Percentiles rank a stretch among this genome's conserved stretches.
phyloP scores from a whole-genome alignment of 2,329 filamentous ascomycete genomes.

The Aspergillus texensis region DNA sequence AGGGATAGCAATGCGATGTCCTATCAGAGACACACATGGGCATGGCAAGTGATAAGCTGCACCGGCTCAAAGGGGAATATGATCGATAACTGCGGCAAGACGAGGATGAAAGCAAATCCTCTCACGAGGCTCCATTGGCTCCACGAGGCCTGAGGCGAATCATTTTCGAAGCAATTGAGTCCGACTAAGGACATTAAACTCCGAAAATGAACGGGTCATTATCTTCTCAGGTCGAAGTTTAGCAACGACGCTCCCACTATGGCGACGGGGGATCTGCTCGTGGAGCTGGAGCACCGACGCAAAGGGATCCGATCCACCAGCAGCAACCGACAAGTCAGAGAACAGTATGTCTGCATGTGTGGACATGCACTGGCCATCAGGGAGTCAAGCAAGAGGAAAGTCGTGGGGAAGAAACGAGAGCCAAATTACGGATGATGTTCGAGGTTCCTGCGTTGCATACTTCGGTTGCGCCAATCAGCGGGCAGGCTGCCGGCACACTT shows the following conservation, averaged over 20 bases:
- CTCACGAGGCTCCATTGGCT: slow-evolving; percentile 10
- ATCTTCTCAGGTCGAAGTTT: background rate
- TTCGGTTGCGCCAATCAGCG: slow-evolving; percentile 23
- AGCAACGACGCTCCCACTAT: background rate
- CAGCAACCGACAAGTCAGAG: slow-evolving; percentile 20
- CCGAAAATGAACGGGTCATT: background rate
- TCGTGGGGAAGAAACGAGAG: slow-evolving; percentile 9
- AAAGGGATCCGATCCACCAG: background rate
- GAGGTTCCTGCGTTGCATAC: slow-evolving; percentile 12
- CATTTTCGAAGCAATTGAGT: background rate
- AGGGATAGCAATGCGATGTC: slow-evolving; percentile 20
- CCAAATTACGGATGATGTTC: slow-evolving; percentile 3
- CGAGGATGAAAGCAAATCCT: slow-evolving; percentile 4
- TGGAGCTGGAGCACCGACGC: background rate
- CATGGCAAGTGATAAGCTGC: slow-evolving; percentile 16
- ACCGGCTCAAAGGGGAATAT: slow-evolving; percentile 11
- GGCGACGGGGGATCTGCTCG: slow-evolving; percentile 7
- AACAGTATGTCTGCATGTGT: slow-evolving; percentile 22
- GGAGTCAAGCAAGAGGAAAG: background rate
- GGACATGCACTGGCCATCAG: slow-evolving; percentile 10
- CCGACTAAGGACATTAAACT: background rate
- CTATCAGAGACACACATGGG: slow-evolving; percentile 42
- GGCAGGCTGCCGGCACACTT: slow-evolving; percentile 22
- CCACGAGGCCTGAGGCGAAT: background rate
- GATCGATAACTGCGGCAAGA: slow-evolving; percentile 13